Evolutionary conservation across 257 asterid genomes (phyloP).

Genomic region (Marsdenia floribunda): DNA sequence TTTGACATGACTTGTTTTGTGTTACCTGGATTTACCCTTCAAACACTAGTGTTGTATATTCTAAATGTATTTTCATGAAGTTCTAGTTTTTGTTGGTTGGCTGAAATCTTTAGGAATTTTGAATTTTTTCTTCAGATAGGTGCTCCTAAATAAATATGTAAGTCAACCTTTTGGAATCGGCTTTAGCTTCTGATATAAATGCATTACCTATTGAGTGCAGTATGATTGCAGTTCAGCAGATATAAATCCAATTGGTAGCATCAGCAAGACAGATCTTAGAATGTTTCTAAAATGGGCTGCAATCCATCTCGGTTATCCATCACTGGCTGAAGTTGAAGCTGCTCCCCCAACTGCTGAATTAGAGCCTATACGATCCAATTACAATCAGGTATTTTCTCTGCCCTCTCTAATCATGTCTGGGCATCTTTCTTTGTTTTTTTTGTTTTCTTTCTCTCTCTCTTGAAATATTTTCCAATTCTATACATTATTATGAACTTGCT

Average conservation of each 20-base stretch:
- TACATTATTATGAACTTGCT: not conserved
- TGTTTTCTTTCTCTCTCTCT: not conserved
- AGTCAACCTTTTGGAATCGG: not conserved
- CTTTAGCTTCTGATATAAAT: not conserved
- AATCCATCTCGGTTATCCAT: constrained; percentile 73
- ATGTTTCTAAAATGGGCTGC: constrained; percentile 86
- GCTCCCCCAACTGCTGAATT: constrained; percentile 96
- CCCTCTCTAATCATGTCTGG: not conserved
- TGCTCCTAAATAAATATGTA: not conserved
- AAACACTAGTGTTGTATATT: not conserved
- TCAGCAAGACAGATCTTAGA: constrained; percentile 86
- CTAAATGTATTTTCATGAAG: not conserved
- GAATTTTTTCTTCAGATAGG: not conserved
- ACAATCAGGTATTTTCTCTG: constrained; percentile 62
- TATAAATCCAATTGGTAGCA: constrained; percentile 93
- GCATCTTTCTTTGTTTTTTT: not conserved
- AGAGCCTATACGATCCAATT: constrained; percentile 75
- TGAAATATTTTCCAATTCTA: not conserved
- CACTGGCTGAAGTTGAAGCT: constrained; percentile 84
- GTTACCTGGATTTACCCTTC: not conserved
- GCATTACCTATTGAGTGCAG: constrained; percentile 37
- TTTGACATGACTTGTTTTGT: not conserved
- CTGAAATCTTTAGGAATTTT: not conserved
- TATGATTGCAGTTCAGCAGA: constrained; percentile 98
- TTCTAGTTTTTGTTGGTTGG: not conserved